Percentiles rank a stretch among this genome's conserved stretches.
phyloP scores from a whole-genome alignment of 768 basidiomycete genomes.

The Astraeus odoratus region DNA sequence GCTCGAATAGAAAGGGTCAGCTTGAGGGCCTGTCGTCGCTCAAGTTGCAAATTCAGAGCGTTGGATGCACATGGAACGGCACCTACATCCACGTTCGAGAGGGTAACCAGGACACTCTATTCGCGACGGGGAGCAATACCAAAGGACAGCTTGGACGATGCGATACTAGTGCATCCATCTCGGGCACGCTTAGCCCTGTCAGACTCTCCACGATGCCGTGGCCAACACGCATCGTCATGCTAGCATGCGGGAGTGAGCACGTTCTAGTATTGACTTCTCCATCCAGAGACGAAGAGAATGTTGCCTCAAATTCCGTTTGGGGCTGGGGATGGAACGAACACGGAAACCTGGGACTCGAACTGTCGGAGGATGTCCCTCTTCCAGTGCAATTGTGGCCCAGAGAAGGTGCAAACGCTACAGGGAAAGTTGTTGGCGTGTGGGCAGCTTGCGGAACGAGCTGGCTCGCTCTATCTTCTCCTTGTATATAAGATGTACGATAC shows the following conservation, averaged over 20 bases:
- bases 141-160: conserved; percentile 63
- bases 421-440: conserved; percentile 19
- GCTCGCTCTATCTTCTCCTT: conserved; percentile 19
- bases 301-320: conserved; percentile 38
- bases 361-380: conserved; percentile 42
- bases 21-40: conserved; percentile 32
- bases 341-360: conserved; percentile 77
- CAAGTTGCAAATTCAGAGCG: conserved; percentile 16
- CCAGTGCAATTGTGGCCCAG: conserved; percentile 53
- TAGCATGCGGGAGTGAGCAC: conserved; percentile 86
- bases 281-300: conserved; percentile 20
- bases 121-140: conserved; percentile 47
- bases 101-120: conserved; percentile 22
- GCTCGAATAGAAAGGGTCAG: conserved; percentile 70
- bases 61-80: conserved; percentile 77
- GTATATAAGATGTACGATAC: too few species aligned
- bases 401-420: conserved; percentile 6
- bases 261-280: conserved; percentile 38
- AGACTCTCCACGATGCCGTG: conserved; percentile 20
- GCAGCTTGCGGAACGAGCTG: conserved; percentile 29
- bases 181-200: conserved; percentile 5
- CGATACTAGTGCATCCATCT: neutral
- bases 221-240: conserved; percentile 14
- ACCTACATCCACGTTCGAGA: conserved; percentile 42
- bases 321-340: conserved; percentile 99